Evolutionary conservation across 108 stramenopile species (phyloP), one percentile per base, ranked within the genome.

Genomic region (Mediolabrus comicus): DNA sequence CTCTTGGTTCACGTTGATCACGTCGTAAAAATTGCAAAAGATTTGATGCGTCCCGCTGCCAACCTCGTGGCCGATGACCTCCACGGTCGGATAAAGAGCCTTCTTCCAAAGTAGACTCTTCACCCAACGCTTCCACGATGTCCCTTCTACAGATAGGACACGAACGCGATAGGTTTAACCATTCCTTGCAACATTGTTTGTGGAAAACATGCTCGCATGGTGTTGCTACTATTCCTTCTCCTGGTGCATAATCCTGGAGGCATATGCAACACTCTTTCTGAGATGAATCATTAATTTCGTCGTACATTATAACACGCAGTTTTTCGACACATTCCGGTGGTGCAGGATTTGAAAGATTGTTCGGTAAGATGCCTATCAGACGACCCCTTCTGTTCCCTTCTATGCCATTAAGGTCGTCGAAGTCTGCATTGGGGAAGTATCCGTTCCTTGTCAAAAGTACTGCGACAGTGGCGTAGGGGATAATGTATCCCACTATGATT

Each of bases 131-230:
- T 22, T 62, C 36, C 22, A 84, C 79, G 61, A 89, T 65, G 59
- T 89, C 88, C 13, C 69, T 79, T 41, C 88, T 70, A 66, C 88
- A 89, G 30, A 86, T 77, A 12, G 88, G 88, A 61, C 88, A 89
- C 17, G 86, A 87, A 16, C 88, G 60, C 27, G 88, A 77, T 55
- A 85, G 88, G 28, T 77, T 75, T 24, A 89, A 59, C 88, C 88
- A 89, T 29, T 85, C 83, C n/a, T 81, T 65, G 52, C 86, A 87
- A 57, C 87, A 91, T 13, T 68, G 69, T 62, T 88, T 88, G 66
- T 91, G 87, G 36, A 88, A 91, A n/a, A 86, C 74, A 60, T 91
- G 90, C 22, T 85, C 67, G 73, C 90, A 91, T 58, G 82, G 72
- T 3, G 90, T 91, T 43, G 75, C 77, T 27, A 89, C 86, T 31